Percentiles rank a stretch among this genome's conserved stretches.
Conservation (phyloP, 2,329 filamentous ascomycete species). For the Cladorrhinum sp. region DNA sequence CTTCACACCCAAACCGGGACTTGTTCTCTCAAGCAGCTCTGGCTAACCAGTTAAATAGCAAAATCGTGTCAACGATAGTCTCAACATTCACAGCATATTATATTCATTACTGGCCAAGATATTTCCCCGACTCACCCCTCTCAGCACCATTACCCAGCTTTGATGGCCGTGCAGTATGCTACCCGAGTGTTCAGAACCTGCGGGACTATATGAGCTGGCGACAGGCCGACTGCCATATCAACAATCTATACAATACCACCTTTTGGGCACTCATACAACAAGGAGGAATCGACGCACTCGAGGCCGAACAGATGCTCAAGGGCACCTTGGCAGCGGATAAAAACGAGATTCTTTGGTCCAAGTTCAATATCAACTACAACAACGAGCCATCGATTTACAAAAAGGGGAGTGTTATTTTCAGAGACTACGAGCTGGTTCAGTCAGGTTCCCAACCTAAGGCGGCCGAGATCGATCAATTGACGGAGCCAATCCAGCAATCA, state of each 20-base stretch:
- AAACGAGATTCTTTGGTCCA: slow-evolving; percentile 89
- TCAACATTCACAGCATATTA: slow-evolving; percentile 95
- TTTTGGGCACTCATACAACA: slow-evolving; percentile 87
- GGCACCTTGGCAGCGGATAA: slow-evolving; percentile 85
- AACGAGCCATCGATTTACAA: slow-evolving; percentile 89
- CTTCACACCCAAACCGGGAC: background rate
- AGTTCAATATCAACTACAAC: slow-evolving; percentile 95
- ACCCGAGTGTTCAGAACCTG: slow-evolving; percentile 77
- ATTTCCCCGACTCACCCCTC: slow-evolving; percentile 70
- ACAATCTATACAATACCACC: slow-evolving; percentile 96
- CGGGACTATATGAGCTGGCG: slow-evolving; percentile 96
- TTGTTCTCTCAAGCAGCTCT: background rate
- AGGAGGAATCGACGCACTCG: slow-evolving; percentile 70
- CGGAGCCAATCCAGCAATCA: slow-evolving; percentile 58
- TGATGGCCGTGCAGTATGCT: slow-evolving; percentile 86
- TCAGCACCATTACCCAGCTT: slow-evolving; percentile 80
- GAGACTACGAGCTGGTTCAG: slow-evolving; percentile 74
- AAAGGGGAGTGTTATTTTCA: slow-evolving; percentile 88
- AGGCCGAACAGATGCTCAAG: slow-evolving; percentile 80
- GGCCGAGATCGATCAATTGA: slow-evolving; percentile 46
- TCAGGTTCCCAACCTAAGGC: slow-evolving; percentile 47
- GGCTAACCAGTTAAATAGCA: slow-evolving; percentile 50
- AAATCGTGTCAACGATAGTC: slow-evolving; percentile 85
- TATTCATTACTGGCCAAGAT: slow-evolving; percentile 72
- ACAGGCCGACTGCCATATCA: slow-evolving; percentile 97